These are phyloP conservation scores for Maudiozyma humilis DNA, from an alignment of 1,139 yeast species.

Conservation along the genomic window DNA sequence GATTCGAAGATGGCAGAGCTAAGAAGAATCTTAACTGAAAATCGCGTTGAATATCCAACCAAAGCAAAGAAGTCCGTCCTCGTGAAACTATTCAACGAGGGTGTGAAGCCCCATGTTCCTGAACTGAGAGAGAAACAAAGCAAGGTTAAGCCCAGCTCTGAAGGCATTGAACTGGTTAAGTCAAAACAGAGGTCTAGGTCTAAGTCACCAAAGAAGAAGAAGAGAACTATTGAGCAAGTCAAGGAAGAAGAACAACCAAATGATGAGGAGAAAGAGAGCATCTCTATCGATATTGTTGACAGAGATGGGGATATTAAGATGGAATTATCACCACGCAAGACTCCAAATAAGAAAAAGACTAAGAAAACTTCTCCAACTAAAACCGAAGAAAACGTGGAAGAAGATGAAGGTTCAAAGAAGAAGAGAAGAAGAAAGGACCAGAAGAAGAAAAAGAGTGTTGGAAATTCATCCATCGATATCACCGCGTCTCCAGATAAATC, in stretches of 20 bases:
- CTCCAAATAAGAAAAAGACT: not conserved
- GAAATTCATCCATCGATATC: not conserved
- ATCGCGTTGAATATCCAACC: slow-evolving; percentile 47
- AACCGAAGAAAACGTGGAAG: not conserved
- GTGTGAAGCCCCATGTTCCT: slow-evolving; percentile 32
- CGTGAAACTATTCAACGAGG: slow-evolving; percentile 42
- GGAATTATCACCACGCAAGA: slow-evolving; percentile 5
- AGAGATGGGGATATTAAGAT: slow-evolving; percentile 5
- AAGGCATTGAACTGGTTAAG: slow-evolving; percentile 12
- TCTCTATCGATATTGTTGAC: slow-evolving; percentile 3
- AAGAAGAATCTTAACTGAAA: slow-evolving; percentile 49
- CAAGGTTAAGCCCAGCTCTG: slow-evolving; percentile 14
- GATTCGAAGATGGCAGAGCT: slow-evolving; percentile 54
- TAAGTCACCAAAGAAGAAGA: slow-evolving; percentile 28
- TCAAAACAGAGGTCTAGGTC: slow-evolving; percentile 5
- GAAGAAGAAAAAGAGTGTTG: slow-evolving; percentile 8
- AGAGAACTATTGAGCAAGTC: slow-evolving; percentile 9
- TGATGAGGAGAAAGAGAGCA: not conserved
- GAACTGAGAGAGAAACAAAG: slow-evolving; percentile 13
- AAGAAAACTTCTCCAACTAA: not conserved
- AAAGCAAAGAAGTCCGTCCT: slow-evolving; percentile 56
- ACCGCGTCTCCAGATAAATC: not conserved
- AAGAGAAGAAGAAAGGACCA: slow-evolving; percentile 8
- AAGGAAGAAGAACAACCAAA: slow-evolving; percentile 5
- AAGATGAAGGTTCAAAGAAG: not conserved